A percentile compares a stretch with the other conserved stretches of the same genome.
phyloP scores from a whole-genome alignment of 1,284 basidiomycete species.

The Boletellus deceptivus region DNA sequence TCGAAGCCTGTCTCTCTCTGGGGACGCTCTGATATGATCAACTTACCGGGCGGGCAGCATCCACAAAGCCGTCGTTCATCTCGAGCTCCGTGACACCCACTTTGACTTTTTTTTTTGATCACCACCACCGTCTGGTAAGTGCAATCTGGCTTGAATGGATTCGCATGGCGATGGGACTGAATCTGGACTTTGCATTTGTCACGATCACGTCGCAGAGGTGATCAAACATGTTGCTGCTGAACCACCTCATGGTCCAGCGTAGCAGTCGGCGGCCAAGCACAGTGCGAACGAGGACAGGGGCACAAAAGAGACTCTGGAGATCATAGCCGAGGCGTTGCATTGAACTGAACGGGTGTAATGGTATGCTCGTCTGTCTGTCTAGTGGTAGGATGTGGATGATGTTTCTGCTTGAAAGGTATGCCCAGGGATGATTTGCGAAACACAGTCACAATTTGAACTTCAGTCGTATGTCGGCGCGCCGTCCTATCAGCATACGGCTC shows the following conservation, averaged over 20 bases:
- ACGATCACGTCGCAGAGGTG: conserved; percentile 78
- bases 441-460: no score
- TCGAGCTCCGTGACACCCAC: background rate
- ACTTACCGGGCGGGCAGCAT: conserved; percentile 1
- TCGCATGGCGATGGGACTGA: no score
- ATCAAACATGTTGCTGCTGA: conserved; percentile 66
- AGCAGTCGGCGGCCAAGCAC: conserved; percentile 86
- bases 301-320: conserved; percentile 69
- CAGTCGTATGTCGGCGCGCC: conserved; percentile 46
- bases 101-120: conserved; percentile 13
- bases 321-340: conserved; percentile 64
- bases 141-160: background rate
- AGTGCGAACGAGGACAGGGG: conserved; percentile 68
- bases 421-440: no score
- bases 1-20: no score
- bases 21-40: background rate
- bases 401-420: no score
- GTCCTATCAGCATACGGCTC: conserved; percentile 53
- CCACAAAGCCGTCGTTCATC: background rate
- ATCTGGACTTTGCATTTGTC: no score
- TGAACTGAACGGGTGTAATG: no score
- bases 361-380: no score
- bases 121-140: conserved; percentile 11
- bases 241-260: conserved; percentile 82
- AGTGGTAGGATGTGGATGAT: no score